Conservation (phyloP, 2,329 filamentous ascomycete genomes). For the Curvularia eragrostidis region DNA sequence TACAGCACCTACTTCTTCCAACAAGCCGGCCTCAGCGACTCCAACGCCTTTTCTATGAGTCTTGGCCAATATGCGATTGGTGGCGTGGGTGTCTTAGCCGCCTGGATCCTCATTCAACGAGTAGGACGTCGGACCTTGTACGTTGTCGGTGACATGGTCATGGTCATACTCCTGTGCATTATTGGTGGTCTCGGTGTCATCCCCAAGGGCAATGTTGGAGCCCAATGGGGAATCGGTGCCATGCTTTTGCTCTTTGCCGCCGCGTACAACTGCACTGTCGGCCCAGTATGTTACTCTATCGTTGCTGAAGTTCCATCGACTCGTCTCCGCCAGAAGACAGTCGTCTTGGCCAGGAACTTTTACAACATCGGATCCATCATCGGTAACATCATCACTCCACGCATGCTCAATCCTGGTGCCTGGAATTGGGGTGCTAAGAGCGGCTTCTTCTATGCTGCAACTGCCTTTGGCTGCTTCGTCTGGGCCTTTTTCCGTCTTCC, state of each 20-base stretch:
- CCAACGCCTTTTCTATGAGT: slow-evolving; percentile 54
- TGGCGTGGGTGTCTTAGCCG: slow-evolving; percentile 71
- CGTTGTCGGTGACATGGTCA: slow-evolving; percentile 66
- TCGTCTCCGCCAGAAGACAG: slow-evolving; percentile 87
- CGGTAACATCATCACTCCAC: slow-evolving; percentile 60
- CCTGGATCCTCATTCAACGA: slow-evolving; percentile 80
- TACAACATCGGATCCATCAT: slow-evolving; percentile 80
- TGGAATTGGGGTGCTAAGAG: slow-evolving; percentile 77
- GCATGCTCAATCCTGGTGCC: slow-evolving; percentile 47
- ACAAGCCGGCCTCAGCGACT: slow-evolving; percentile 54
- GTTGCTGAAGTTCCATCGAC: slow-evolving; percentile 84
- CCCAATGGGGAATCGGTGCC: slow-evolving; percentile 52
- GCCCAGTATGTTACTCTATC: slow-evolving; percentile 87
- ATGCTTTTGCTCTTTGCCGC: slow-evolving; percentile 58
- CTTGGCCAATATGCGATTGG: slow-evolving; percentile 66
- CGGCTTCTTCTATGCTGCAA: slow-evolving; percentile 85
- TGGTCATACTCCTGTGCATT: slow-evolving; percentile 72
- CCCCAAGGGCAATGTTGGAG: slow-evolving; percentile 50
- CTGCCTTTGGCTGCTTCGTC: slow-evolving; percentile 77
- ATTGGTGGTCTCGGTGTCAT: slow-evolving; percentile 79
- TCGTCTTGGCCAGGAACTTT: slow-evolving; percentile 80
- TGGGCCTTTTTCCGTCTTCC: slow-evolving; percentile 83
- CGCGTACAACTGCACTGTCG: slow-evolving; percentile 84
- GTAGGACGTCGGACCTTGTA: slow-evolving; percentile 78
- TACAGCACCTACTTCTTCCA: slow-evolving; percentile 57